A percentile compares a stretch with the other conserved stretches of the same genome.
These are phyloP conservation scores for Malus orientalis DNA, from an alignment of 306 rosid genomes.

Conservation along the genomic window DNA sequence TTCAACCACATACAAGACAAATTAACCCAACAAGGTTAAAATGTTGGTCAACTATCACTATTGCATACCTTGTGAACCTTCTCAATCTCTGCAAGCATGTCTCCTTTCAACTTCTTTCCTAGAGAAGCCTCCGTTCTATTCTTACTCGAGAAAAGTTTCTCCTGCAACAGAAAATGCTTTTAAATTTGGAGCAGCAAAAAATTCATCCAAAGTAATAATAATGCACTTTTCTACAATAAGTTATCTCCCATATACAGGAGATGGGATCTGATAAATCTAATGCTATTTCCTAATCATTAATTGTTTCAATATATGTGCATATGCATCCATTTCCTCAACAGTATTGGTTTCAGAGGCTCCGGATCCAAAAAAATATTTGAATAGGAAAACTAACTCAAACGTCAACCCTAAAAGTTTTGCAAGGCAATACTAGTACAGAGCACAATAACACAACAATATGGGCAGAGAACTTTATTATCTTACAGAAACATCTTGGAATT, in stretches of 20 bases:
- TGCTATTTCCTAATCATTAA: neutral
- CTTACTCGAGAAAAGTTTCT: slow-evolving; percentile 87
- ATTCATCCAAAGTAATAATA: neutral
- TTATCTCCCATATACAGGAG: neutral
- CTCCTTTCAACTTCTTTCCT: slow-evolving; percentile 86
- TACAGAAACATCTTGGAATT: slow-evolving; percentile 84
- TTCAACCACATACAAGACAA: slow-evolving; percentile 5
- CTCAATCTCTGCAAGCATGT: slow-evolving; percentile 98
- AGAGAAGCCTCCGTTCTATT: slow-evolving; percentile 80
- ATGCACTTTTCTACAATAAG: neutral
- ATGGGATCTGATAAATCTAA: neutral
- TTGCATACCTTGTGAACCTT: slow-evolving; percentile 83
- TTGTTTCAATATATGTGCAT: neutral
- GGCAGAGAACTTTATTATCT: slow-evolving; percentile 34
- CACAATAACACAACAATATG: slow-evolving; percentile 3
- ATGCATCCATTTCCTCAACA: neutral
- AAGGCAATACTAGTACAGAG: neutral
- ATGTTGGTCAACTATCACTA: neutral
- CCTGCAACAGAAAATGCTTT: slow-evolving; percentile 44
- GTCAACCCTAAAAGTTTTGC: neutral
- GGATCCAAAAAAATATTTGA: neutral
- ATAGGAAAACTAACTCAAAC: neutral
- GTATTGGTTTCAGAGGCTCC: neutral
- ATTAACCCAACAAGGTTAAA: slow-evolving; percentile 1
- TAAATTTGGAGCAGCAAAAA: slow-evolving; percentile 18